These are phyloP conservation scores for Ogataea pignaliae DNA, from an alignment of 805 yeast genomes.

Conservation along the genomic window DNA sequence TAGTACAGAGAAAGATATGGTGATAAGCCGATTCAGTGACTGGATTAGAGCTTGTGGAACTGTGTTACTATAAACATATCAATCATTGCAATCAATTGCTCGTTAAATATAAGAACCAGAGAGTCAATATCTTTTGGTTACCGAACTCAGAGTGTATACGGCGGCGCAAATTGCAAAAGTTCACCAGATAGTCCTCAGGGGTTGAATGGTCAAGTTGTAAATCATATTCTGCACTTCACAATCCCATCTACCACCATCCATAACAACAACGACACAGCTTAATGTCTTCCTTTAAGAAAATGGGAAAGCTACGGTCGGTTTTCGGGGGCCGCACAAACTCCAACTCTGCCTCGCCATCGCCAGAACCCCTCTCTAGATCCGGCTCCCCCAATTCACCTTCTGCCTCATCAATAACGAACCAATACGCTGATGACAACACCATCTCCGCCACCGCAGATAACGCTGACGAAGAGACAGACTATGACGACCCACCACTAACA, in stretches of 20 bases:
- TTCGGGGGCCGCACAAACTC: constrained; percentile 12
- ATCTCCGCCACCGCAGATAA: not conserved
- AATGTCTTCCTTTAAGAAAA: constrained; percentile 13
- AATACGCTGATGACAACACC: not conserved
- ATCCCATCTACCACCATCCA: constrained; percentile 4
- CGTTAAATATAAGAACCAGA: too few species aligned
- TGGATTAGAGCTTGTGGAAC: too few species aligned
- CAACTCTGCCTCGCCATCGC: constrained; percentile 10
- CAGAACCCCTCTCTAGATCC: not conserved
- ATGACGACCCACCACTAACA: constrained; percentile 43
- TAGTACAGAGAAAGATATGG: too few species aligned
- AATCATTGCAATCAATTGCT: too few species aligned
- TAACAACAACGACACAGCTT: constrained; percentile 1
- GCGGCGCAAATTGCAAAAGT: too few species aligned
- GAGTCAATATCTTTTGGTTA: too few species aligned
- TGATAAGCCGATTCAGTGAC: too few species aligned
- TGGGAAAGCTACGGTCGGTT: constrained; percentile 13
- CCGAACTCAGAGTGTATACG: too few species aligned
- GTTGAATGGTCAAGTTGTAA: constrained; percentile 2
- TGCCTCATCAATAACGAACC: not conserved
- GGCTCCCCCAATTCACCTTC: not conserved
- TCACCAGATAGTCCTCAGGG: too few species aligned
- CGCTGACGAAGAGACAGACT: constrained; percentile 5
- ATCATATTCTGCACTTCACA: too few species aligned
- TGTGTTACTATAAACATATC: too few species aligned